Conservation (phyloP, 768 basidiomycete species). For the Phylloporus sp. region DNA sequence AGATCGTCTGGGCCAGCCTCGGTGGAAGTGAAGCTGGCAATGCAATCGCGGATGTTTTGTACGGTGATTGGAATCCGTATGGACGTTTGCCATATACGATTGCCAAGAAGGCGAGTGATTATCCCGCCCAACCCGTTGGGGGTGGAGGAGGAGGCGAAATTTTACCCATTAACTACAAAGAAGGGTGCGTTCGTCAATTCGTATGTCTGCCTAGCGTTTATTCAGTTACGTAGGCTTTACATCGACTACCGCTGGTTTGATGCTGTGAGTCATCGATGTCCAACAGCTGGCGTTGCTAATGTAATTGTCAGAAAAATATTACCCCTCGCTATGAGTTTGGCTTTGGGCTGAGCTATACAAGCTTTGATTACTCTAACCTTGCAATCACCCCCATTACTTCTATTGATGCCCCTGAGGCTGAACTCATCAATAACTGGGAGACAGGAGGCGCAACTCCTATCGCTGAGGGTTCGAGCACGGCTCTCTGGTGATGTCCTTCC, state of each 20-base stretch:
- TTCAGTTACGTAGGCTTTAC: conserved; percentile 36
- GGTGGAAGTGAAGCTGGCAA: conserved; percentile 79
- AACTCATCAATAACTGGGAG: conserved; percentile 50
- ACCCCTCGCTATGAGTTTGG: conserved; percentile 86
- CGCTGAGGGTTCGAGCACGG: conserved; percentile 55
- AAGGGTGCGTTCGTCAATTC: conserved; percentile 30
- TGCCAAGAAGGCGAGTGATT: conserved; percentile 53
- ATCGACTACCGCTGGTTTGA: conserved; percentile 78
- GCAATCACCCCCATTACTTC: conserved; percentile 40
- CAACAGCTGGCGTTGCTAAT: background rate
- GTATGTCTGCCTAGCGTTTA: background rate
- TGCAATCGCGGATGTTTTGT: conserved; percentile 72
- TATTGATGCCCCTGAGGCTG: conserved; percentile 30
- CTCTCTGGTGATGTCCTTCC: conserved; percentile 47
- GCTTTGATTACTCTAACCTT: conserved; percentile 67
- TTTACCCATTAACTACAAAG: conserved; percentile 58
- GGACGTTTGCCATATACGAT: conserved; percentile 73
- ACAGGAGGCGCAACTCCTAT: conserved; percentile 52
- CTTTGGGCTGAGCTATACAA: conserved; percentile 84
- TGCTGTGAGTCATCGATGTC: conserved; percentile 40
- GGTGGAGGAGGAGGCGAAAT: conserved; percentile 28
- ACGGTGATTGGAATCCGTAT: conserved; percentile 72
- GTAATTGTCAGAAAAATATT: conserved; percentile 50
- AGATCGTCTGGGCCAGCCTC: conserved; percentile 48
- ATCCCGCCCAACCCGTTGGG: conserved; percentile 39